These are phyloP conservation scores for Crithidia expoeki DNA, from an alignment of 208 protist species.

Conservation along the genomic window DNA sequence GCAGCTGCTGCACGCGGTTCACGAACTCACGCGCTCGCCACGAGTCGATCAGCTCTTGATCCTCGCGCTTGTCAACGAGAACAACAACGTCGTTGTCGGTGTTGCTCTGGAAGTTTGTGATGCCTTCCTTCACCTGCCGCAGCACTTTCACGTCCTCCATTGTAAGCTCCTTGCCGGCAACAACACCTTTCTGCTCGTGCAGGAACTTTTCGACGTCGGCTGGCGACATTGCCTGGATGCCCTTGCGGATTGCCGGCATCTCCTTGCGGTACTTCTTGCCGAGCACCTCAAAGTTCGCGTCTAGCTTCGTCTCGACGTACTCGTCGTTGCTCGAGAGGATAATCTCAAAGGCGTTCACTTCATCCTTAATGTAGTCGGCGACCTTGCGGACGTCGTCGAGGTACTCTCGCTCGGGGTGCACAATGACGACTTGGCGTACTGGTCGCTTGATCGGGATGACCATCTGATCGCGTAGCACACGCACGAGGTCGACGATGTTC, in stretches of 20 bases:
- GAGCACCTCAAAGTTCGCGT: constrained; percentile 89
- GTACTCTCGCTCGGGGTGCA: constrained; percentile 80
- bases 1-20: constrained; percentile 96
- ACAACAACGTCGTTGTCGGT: constrained; percentile 90
- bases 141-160: constrained; percentile 90
- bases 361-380: constrained; percentile 90
- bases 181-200: constrained; percentile 38
- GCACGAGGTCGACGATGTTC: constrained; percentile 93
- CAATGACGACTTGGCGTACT: constrained; percentile 88
- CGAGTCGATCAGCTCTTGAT: constrained; percentile 83
- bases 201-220: constrained; percentile 64
- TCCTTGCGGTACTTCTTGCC: constrained; percentile 90
- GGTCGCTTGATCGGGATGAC: constrained; percentile 93
- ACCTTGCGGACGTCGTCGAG: constrained; percentile 80
- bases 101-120: constrained; percentile 89
- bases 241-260: constrained; percentile 80
- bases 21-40: constrained; percentile 95
- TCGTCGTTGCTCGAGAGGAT: constrained; percentile 65
- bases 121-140: constrained; percentile 81
- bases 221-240: constrained; percentile 70
- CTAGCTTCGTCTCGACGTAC: constrained; percentile 87
- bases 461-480: constrained; percentile 94
- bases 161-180: constrained; percentile 73
- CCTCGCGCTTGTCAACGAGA: constrained; percentile 86
- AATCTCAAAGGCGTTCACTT: constrained; percentile 93